phyloP scores from a whole-genome alignment of 768 basidiomycete genomes.

The Hydnum rufescens region DNA sequence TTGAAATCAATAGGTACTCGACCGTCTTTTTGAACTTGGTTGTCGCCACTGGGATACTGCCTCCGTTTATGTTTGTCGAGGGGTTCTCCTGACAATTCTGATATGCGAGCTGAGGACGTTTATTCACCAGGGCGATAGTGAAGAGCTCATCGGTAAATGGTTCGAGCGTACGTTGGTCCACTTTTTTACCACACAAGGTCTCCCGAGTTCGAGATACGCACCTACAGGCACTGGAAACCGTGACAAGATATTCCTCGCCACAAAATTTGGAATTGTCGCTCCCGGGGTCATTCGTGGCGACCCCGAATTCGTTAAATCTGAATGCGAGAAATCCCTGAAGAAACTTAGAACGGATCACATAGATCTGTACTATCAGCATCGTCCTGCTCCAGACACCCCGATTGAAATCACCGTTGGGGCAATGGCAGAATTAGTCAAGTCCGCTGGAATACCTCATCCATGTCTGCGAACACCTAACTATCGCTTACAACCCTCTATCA shows the following conservation, averaged over 20 bases:
- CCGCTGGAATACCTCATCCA: not conserved
- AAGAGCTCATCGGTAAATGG: conserved; percentile 30
- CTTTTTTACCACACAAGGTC: no score
- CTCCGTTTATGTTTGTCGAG: not conserved
- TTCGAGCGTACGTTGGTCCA: conserved; percentile 21
- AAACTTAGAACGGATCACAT: conserved; percentile 11
- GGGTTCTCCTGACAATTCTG: no score
- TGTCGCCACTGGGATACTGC: conserved; percentile 28
- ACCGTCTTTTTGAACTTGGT: conserved; percentile 24
- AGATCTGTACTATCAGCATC: conserved; percentile 12
- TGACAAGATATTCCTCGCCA: conserved; percentile 37
- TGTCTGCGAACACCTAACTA: not conserved
- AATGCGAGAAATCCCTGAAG: conserved; percentile 9
- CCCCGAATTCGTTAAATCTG: conserved; percentile 10
- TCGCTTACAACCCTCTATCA: not conserved
- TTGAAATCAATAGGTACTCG: conserved; percentile 23
- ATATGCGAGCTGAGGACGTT: not conserved
- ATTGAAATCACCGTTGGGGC: conserved; percentile 13
- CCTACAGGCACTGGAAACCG: conserved; percentile 25
- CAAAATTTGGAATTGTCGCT: conserved; percentile 34
- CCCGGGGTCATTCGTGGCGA: conserved; percentile 2
- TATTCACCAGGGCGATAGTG: conserved; percentile 18
- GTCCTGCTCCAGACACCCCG: conserved; percentile 12
- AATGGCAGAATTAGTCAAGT: conserved; percentile 11
- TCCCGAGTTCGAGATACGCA: no score